Percentiles rank a stretch among this genome's conserved stretches.
Conservation (phyloP, 2,329 filamentous ascomycete genomes). For the Emergomyces pasteurianus region DNA sequence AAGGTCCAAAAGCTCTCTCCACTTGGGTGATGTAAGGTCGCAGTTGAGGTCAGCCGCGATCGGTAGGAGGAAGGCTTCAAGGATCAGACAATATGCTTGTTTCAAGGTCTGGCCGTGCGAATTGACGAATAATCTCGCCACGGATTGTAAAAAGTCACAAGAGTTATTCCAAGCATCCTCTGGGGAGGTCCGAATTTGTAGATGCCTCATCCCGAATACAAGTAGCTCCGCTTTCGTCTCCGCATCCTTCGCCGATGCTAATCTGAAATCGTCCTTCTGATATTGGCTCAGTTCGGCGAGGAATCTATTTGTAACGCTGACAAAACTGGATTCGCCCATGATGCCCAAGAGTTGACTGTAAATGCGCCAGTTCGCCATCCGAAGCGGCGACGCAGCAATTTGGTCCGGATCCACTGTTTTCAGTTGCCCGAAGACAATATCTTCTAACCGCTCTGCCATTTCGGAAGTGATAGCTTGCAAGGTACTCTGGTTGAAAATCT, state of each 20-base stretch:
- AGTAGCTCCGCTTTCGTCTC: slow-evolving; percentile 80
- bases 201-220: slow-evolving; percentile 79
- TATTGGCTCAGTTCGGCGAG: slow-evolving; percentile 66
- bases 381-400: slow-evolving; percentile 56
- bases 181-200: slow-evolving; percentile 63
- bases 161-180: slow-evolving; percentile 71
- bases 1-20: slow-evolving; percentile 71
- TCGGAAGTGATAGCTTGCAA: slow-evolving; percentile 72
- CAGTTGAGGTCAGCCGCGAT: slow-evolving; percentile 69
- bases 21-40: slow-evolving; percentile 69
- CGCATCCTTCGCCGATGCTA: slow-evolving; percentile 41
- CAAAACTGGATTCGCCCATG: slow-evolving; percentile 89
- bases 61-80: slow-evolving; percentile 75
- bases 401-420: slow-evolving; percentile 79
- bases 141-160: slow-evolving; percentile 73
- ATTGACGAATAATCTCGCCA: slow-evolving; percentile 71
- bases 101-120: slow-evolving; percentile 86
- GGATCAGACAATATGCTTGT: slow-evolving; percentile 83
- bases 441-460: slow-evolving; percentile 88
- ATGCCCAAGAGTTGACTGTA: slow-evolving; percentile 88
- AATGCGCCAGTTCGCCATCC: slow-evolving; percentile 89
- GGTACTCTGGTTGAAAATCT: slow-evolving; percentile 85
- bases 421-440: slow-evolving; percentile 92
- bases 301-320: slow-evolving; percentile 70
- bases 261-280: slow-evolving; percentile 55